Percentiles rank a stretch among this genome's conserved stretches.
These are phyloP conservation scores for Hyphopichia buzzinii DNA, from an alignment of 1,139 yeast genomes.

Conservation along the genomic window DNA sequence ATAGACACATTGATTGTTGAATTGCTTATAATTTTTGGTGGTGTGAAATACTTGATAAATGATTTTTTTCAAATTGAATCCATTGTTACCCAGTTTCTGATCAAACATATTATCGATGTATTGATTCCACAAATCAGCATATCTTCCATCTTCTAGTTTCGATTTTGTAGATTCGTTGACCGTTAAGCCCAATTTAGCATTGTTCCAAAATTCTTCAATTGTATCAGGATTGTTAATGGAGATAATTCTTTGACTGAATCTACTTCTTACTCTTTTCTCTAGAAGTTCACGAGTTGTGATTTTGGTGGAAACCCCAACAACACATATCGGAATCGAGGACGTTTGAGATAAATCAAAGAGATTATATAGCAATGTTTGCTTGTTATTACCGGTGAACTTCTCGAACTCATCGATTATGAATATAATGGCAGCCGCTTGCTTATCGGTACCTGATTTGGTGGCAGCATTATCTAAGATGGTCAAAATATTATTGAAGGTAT, in stretches of 20 bases:
- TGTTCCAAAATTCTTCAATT: constrained; percentile 43
- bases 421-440: constrained; percentile 47
- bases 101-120: constrained; percentile 29
- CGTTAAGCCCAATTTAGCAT: constrained; percentile 26
- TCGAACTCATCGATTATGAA: constrained; percentile 87
- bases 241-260: constrained; percentile 81
- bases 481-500: constrained; percentile 40
- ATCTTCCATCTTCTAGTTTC: constrained; percentile 16
- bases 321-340: constrained; percentile 73
- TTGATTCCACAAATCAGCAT: constrained; percentile 51
- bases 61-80: constrained; percentile 15
- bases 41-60: constrained; percentile 54
- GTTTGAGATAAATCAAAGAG: constrained; percentile 82
- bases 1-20: constrained; percentile 49
- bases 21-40: constrained; percentile 54
- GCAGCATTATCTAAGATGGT: constrained; percentile 27
- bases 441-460: constrained; percentile 8
- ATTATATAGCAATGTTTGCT: constrained; percentile 84
- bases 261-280: constrained; percentile 86
- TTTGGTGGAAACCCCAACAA: constrained; percentile 76
- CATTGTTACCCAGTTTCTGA: not conserved
- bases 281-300: constrained; percentile 74
- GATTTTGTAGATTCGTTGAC: constrained; percentile 18
- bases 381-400: constrained; percentile 63
- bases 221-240: constrained; percentile 51